A percentile compares a stretch with the other conserved stretches of the same genome.
These are phyloP conservation scores for Scenedesmus sp. DNA, from an alignment of 163 green algal genomes.

Conservation along the genomic window DNA sequence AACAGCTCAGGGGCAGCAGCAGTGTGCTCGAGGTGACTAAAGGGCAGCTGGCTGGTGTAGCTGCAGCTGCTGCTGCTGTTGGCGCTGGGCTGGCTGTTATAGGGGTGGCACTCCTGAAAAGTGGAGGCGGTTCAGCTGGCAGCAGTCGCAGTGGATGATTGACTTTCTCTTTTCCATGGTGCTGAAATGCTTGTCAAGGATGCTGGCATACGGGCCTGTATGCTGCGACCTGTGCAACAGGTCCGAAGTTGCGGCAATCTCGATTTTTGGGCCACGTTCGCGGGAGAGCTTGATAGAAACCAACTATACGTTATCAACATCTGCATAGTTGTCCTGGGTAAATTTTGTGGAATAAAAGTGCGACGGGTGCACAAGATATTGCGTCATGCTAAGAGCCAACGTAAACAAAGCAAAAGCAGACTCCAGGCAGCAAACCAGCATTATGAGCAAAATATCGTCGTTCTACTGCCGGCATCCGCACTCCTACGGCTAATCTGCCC, in stretches of 20 bases:
- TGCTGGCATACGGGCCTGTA: too few species aligned
- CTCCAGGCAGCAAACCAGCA: too few species aligned
- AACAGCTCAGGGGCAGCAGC: background rate
- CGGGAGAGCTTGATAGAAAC: background rate
- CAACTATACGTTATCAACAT: background rate
- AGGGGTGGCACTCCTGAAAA: conserved; percentile 5
- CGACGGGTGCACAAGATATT: background rate
- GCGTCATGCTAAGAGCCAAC: background rate
- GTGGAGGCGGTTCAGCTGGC: background rate
- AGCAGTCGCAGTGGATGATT: background rate
- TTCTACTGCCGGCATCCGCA: background rate
- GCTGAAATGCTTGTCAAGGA: too few species aligned
- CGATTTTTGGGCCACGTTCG: background rate
- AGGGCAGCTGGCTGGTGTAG: conserved; percentile 20
- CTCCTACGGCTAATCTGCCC: background rate
- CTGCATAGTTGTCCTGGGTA: background rate
- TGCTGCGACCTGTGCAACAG: background rate
- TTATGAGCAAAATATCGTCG: too few species aligned
- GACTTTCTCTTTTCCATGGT: too few species aligned
- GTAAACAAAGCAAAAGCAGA: background rate
- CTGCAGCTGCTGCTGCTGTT: conserved; percentile 6
- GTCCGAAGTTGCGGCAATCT: background rate
- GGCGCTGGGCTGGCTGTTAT: background rate
- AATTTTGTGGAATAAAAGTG: background rate
- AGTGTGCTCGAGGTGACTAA: conserved; percentile 17